A percentile compares a stretch with the other conserved stretches of the same genome.
Conservation (phyloP, 2,329 filamentous ascomycete genomes). For the Hypoxylon sp. region DNA sequence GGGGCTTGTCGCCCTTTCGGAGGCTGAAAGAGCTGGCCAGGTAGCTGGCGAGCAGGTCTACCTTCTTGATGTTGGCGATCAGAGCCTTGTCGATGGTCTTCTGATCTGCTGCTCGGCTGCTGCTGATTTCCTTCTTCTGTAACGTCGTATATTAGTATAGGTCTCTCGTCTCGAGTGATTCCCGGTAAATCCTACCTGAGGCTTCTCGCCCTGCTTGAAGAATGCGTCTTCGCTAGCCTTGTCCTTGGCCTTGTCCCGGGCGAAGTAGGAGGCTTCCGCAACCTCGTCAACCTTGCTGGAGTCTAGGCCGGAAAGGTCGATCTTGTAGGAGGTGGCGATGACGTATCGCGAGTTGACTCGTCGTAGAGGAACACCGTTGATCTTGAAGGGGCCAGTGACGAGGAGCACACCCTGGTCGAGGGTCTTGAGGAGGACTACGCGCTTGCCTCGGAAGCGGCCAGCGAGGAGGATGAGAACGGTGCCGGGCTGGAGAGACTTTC, state of each 20-base stretch:
- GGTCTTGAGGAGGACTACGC: conserved; percentile 98
- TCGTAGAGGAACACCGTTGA: conserved; percentile 98
- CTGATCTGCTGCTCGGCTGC: conserved; percentile 94
- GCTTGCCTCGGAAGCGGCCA: conserved; percentile 99
- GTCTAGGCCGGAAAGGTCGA: conserved; percentile 89
- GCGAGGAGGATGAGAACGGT: conserved; percentile 99
- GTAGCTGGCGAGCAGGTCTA: conserved; percentile 93
- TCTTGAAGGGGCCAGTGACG: conserved; percentile 99
- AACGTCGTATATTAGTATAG: conserved; percentile 57
- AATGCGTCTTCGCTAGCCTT: conserved; percentile 98
- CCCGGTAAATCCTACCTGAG: conserved; percentile 77
- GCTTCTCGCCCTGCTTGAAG: conserved; percentile 99
- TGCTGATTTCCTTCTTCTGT: conserved; percentile 97
- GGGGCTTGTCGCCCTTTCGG: conserved; percentile 99
- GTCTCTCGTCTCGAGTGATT: conserved; percentile 7
- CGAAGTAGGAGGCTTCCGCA: conserved; percentile 90
- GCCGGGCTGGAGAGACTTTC: conserved; percentile 91
- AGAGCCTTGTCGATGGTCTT: conserved; percentile 98
- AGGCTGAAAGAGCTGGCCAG: conserved; percentile 97
- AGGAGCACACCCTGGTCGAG: conserved; percentile 98
- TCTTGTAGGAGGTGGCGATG: conserved; percentile 89
- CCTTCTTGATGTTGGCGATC: conserved; percentile 97
- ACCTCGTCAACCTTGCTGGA: conserved; percentile 88
- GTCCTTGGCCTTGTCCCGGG: conserved; percentile 93
- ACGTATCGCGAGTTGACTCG: conserved; percentile 94